Base-by-base conservation (phyloP, 2,329 filamentous ascomycete species). In the Alternaria consortialis region DNA sequence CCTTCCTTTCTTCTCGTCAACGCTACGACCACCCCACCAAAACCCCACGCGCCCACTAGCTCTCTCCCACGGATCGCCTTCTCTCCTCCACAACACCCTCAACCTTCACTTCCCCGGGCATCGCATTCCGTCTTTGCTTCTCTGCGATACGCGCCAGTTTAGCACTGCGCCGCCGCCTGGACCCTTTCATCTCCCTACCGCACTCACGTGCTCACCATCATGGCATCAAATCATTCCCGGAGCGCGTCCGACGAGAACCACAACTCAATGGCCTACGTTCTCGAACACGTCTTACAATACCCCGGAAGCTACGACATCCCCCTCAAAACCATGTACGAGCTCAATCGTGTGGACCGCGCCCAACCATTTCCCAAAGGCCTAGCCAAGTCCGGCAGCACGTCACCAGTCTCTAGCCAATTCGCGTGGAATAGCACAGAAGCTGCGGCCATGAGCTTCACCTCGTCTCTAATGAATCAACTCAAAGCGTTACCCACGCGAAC, bases 241-340 rank as follows among this genome's bases (percentile, higher is more conserved):
- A 78, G 66, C 56, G 54, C 68, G 58, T 80, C 78, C n/a, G 74
- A 77, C 37, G 74, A 78, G 68, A 71, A 74, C 36, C 75, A 63
- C 43, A 64, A 64, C 46, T 72, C 76, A 25, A 69, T 72, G 50
- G 73, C 76, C 25, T 79, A 78, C 71, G 75, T 79, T 51, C 73
- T 80, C 56, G 78, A 80, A 58, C 77, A 80, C 73, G 82, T 88
- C 58, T 78, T 89, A 54, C 84, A 85, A 59, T 88, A 89, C 71
- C 87, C 87, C 8, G 84, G 83, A 69, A 85, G 82, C 67, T 90
- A 90, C 71, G 88, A 90, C 69, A 86, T 90, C 32, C 88, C 88
- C 20, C 81, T 90, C 29, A 85, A 88, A 58, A 89, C 87, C 64
- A 90, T 90, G 86, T 90, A 90, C 79, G 84, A 85, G 27, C 82